phyloP scores from a whole-genome alignment of 1,139 yeast genomes.

The Blastobotrys illinoisensis region DNA sequence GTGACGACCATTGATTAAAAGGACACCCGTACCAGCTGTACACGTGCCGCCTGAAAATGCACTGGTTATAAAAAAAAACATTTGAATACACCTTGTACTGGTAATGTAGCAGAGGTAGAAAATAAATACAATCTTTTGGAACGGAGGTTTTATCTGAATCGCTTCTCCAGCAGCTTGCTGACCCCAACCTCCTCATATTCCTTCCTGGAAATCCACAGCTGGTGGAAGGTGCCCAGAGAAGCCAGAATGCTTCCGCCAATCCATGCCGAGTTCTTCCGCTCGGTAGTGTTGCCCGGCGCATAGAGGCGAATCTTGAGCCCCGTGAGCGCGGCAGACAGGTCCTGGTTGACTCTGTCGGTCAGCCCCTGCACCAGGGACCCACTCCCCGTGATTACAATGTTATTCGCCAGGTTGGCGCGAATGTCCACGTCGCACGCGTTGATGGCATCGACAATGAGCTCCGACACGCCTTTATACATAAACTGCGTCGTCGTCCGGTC shows the following conservation, averaged over 20 bases:
- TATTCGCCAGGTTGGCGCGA: slow-evolving; percentile 85
- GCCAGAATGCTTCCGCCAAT: slow-evolving; percentile 92
- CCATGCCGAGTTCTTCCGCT: slow-evolving; percentile 86
- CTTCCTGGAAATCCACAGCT: slow-evolving; percentile 88
- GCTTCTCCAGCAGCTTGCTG: slow-evolving; percentile 49
- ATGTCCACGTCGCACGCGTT: slow-evolving; percentile 74
- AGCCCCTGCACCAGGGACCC: slow-evolving; percentile 82
- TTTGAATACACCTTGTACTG: too few species aligned
- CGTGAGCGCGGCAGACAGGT: slow-evolving; percentile 68
- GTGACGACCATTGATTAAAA: too few species aligned
- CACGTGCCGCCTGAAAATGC: too few species aligned
- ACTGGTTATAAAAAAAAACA: too few species aligned
- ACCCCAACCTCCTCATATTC: slow-evolving; percentile 92
- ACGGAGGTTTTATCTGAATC: slow-evolving; percentile 23
- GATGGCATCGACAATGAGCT: slow-evolving; percentile 64
- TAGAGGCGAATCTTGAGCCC: slow-evolving; percentile 88
- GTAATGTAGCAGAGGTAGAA: too few species aligned
- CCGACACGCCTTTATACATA: slow-evolving; percentile 52
- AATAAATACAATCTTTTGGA: neutral
- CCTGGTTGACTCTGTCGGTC: slow-evolving; percentile 73
- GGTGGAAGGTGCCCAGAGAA: slow-evolving; percentile 93
- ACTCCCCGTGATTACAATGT: slow-evolving; percentile 89
- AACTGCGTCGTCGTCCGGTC: slow-evolving; percentile 20
- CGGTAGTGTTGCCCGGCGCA: slow-evolving; percentile 79
- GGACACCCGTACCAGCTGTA: too few species aligned